Evolutionary conservation across 2,329 filamentous ascomycete genomes (phyloP), one percentile per base, ranked within the genome.

Genomic region (Coniochaeta ligniaria): DNA sequence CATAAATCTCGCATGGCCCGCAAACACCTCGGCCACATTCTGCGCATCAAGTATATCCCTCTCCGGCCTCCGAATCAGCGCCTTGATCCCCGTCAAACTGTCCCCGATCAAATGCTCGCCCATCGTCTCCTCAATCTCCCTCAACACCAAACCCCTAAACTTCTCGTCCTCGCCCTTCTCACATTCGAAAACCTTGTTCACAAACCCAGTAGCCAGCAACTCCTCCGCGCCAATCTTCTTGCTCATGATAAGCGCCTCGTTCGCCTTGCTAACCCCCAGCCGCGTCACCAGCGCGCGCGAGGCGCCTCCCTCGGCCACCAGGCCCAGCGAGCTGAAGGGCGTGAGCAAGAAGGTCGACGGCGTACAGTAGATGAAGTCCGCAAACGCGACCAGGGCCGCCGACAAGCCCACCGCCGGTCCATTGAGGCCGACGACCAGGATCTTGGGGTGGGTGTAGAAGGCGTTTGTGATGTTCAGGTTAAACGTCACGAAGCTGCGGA

Each of bases 361-460:
- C 0, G 89, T 82, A 71, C 84, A 87, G 80, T 98, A 98, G 73
- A 98, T 84, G 78, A 98, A 98, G 79, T 98, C 95, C 26, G 90
- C 90, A 73, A 91, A 90, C 31, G 87, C 88, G 61, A 92, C 79
- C 0, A 98, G 76, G 0, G 94, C 93, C 0, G 94, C 95, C 1
- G 89, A 90, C 35, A 98, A 87, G 6, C 95, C 95, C 59, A 99
- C 83, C 12, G 87, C 92, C 6, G 95, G 95, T 3, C 94, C 95
- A 76, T 98, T 98, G 66, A 98, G 87, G 0, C 91, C 95, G 0
- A 88, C 88, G 62, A 98, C 84, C 26, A 98, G 89, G 75, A 98
- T 90, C 78, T 98, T 97, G 68, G 92, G 91, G 76, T 98, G 95
- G 16, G 87, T 88, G 79, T 95, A 93, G 79, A 98, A 96, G 67